Conservation (phyloP, 768 basidiomycete genomes). For the Rhodotorula paludigena region DNA sequence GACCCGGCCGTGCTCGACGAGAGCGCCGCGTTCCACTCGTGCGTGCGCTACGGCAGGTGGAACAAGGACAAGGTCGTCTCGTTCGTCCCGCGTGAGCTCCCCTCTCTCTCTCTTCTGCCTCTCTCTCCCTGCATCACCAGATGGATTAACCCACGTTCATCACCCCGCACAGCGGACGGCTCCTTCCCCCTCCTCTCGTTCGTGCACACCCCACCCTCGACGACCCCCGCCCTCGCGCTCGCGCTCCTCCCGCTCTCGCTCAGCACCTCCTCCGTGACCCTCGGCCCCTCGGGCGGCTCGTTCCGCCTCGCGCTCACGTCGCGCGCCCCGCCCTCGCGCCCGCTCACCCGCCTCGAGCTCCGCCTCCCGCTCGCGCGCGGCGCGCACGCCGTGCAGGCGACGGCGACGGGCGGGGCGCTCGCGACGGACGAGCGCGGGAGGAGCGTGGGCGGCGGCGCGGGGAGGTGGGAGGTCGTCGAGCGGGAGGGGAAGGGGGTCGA, state of each 20-base stretch:
- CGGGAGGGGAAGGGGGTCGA: neutral
- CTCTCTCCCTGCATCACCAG: too few species aligned
- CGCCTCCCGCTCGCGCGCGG: conserved; percentile 26
- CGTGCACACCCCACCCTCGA: conserved; percentile 6
- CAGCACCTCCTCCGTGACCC: conserved; percentile 10
- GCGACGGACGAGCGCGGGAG: conserved; percentile 12
- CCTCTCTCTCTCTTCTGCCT: neutral
- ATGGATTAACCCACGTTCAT: neutral
- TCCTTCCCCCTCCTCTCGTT: conserved; percentile 25
- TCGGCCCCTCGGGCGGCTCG: conserved; percentile 21
- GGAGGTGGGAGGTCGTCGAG: conserved; percentile 25
- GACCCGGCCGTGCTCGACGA: conserved; percentile 30
- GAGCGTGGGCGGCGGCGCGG: conserved; percentile 23
- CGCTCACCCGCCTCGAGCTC: conserved; percentile 19
- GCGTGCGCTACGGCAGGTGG: conserved; percentile 33
- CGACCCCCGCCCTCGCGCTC: conserved; percentile 18
- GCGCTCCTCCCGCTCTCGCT: conserved; percentile 31
- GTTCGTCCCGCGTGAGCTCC: conserved; percentile 35
- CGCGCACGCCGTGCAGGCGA: conserved; percentile 5
- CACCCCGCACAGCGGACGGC: conserved; percentile 20
- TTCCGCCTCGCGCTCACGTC: conserved; percentile 23
- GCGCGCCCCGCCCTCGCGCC: neutral
- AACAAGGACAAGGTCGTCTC: conserved; percentile 31
- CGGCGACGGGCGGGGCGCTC: conserved; percentile 1
- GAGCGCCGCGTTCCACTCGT: conserved; percentile 21